phyloP scores from a whole-genome alignment of 1,284 basidiomycete genomes.

The Albatrellus sp. region DNA sequence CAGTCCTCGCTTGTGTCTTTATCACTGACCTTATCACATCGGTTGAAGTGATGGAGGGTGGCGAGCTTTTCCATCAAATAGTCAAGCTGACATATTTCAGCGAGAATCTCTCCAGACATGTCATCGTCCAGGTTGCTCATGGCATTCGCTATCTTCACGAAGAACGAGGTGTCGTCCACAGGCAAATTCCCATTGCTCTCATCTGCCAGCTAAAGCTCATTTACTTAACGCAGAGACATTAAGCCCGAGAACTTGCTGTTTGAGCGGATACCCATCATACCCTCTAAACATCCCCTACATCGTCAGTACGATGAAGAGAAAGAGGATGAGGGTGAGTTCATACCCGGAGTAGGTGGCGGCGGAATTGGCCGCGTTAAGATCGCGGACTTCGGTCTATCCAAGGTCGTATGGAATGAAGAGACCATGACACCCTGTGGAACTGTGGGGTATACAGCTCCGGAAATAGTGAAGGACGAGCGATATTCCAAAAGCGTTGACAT shows the following conservation, averaged over 20 bases:
- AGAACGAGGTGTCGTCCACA: slow-evolving; percentile 95
- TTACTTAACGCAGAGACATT: slow-evolving; percentile 53
- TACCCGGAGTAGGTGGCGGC: slow-evolving; percentile 84
- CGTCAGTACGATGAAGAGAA: slow-evolving; percentile 98
- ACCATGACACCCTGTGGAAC: slow-evolving; percentile 99
- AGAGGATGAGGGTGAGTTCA: slow-evolving; percentile 96
- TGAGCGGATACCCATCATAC: slow-evolving; percentile 86
- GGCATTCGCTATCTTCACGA: slow-evolving; percentile 96
- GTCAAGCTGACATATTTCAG: slow-evolving; percentile 99
- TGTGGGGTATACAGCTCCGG: slow-evolving; percentile 97
- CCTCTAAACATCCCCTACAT: slow-evolving; percentile 65
- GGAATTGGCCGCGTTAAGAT: slow-evolving; percentile 98
- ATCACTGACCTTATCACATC: not conserved
- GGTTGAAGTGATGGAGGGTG: slow-evolving; percentile 80
- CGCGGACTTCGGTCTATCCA: slow-evolving; percentile 96
- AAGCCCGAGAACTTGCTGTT: slow-evolving; percentile 98
- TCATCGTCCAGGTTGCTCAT: slow-evolving; percentile 94
- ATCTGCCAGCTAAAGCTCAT: not conserved
- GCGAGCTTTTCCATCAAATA: slow-evolving; percentile 98
- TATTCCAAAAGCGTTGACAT: slow-evolving; percentile 99
- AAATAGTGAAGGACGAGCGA: slow-evolving; percentile 98
- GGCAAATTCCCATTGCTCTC: slow-evolving; percentile 20
- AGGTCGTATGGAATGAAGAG: slow-evolving; percentile 98
- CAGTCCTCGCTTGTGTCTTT: not conserved
- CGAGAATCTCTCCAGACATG: slow-evolving; percentile 89